Evolutionary conservation across 352 stramenopile species (phyloP).

Genomic region (Peronosclerospora sorghi): DNA sequence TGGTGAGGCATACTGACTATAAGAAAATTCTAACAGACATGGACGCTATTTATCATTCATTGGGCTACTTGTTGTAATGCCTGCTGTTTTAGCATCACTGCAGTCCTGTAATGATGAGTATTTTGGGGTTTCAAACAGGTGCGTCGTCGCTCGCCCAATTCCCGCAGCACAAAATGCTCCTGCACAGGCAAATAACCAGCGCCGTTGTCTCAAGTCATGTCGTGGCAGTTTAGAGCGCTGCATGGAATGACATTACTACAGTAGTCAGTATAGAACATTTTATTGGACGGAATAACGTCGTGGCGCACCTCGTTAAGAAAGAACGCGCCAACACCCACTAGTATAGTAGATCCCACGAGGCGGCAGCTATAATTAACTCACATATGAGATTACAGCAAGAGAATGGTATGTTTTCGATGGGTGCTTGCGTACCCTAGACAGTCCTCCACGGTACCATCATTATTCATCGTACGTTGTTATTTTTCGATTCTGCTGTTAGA

Average conservation of each 20-base stretch:
- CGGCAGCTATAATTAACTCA: slow-evolving; percentile 28
- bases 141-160: slow-evolving; percentile 39
- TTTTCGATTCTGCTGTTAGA: too few species aligned
- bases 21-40: slow-evolving; percentile 17
- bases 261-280: not conserved
- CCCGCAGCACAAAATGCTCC: slow-evolving; percentile 35
- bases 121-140: slow-evolving; percentile 20
- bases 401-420: not conserved
- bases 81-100: not conserved
- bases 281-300: not conserved
- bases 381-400: not conserved
- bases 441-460: slow-evolving; percentile 19
- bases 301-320: slow-evolving; percentile 42
- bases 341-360: slow-evolving; percentile 38
- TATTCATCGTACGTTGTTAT: too few species aligned
- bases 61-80: not conserved
- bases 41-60: slow-evolving; percentile 27
- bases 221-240: slow-evolving; percentile 34
- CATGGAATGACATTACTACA: not conserved
- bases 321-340: slow-evolving; percentile 41
- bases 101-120: not conserved
- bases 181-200: slow-evolving; percentile 44
- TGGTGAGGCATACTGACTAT: slow-evolving; percentile 7
- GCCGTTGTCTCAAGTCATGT: slow-evolving; percentile 34
- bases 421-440: slow-evolving; percentile 24